Evolutionary conservation across 2,329 filamentous ascomycete species (phyloP), one percentile per base, ranked within the genome.

Genomic region (Diaporthe sp.): DNA sequence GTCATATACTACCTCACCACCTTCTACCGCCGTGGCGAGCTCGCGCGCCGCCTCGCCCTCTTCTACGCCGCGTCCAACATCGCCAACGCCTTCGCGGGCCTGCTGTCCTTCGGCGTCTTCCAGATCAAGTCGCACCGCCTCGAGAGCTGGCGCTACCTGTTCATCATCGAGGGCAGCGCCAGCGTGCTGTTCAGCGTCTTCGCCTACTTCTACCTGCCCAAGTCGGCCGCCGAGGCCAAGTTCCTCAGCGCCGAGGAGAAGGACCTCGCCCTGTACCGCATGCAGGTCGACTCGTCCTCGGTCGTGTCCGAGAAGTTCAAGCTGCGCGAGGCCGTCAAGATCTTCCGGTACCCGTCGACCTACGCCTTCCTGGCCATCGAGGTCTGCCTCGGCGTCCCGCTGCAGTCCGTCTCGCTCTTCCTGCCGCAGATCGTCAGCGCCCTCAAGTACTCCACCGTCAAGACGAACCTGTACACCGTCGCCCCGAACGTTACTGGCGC

Each of bases 381-480:
- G 80, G 84, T 91, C 74, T 91, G 89, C 78, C 85, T 91, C n/a
- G 90, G 90, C 44, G 89, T 92, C 6, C 90, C 90, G 0, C 82
- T 91, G 12, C 89, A 91, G 81, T 87, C 85, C 5, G 90, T 91
- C 22, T 80, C 83, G 2, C 84, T 90, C 4, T 91, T 90, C 81
- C 76, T 77, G 12, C 76, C 89, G 0, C 88, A 90, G 79, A 91
- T 91, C 78, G 86, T 90, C 25, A 81, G 84, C 76, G 83, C 88
- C 5, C 82, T 91, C 1, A 85, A 86, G 4, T 88, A 86, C 77
- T 83, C 84, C 46, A 84, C 86, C 10, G 84, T 90, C 78, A 88
- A 87, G 81, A 95, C 94, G 0, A 96, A 96, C 80, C 87, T 96
- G 1, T 95, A 94, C 83, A 96, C 94, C 0, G 94, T 96, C 0